These are phyloP conservation scores for Antitrichia curtipendula DNA, from an alignment of 225 moss, liverwort and hornwort genomes.

Conservation along the genomic window DNA sequence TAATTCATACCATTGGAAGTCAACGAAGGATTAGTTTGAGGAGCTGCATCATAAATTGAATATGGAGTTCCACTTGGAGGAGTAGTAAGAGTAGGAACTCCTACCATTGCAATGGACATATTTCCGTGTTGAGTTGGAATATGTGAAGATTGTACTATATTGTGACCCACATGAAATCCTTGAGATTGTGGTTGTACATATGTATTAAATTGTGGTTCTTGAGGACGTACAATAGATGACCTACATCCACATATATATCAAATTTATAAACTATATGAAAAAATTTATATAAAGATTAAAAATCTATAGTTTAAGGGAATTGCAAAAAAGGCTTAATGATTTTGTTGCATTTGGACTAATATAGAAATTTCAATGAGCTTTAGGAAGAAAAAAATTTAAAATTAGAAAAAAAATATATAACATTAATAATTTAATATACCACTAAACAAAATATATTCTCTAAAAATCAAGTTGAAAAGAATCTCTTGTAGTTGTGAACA, in stretches of 20 bases:
- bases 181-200: constrained; percentile 25
- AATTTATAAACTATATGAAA: too few species aligned
- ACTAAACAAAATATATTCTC: too few species aligned
- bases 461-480: background rate
- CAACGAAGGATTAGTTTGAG: constrained; percentile 6
- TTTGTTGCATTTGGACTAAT: background rate
- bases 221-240: background rate
- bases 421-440: too few species aligned
- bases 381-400: too few species aligned
- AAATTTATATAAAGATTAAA: background rate
- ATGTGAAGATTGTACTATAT: constrained; percentile 16
- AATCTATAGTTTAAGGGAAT: accelerated
- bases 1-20: background rate
- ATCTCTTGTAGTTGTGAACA: accelerated
- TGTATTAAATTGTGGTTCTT: constrained; percentile 24
- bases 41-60: constrained; percentile 36
- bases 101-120: constrained; percentile 8
- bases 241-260: background rate
- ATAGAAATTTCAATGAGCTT: too few species aligned
- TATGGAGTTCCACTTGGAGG: constrained; percentile 26
- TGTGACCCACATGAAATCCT: constrained; percentile 10
- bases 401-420: too few species aligned
- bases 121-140: constrained; percentile 15
- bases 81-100: background rate
- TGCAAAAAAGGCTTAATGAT: background rate